Percentiles rank a stretch among this genome's conserved stretches.
Evolutionary conservation across 495 filamentous ascomycete genomes (phyloP).

Genomic region (Pseudomonodictys pantanalensis): DNA sequence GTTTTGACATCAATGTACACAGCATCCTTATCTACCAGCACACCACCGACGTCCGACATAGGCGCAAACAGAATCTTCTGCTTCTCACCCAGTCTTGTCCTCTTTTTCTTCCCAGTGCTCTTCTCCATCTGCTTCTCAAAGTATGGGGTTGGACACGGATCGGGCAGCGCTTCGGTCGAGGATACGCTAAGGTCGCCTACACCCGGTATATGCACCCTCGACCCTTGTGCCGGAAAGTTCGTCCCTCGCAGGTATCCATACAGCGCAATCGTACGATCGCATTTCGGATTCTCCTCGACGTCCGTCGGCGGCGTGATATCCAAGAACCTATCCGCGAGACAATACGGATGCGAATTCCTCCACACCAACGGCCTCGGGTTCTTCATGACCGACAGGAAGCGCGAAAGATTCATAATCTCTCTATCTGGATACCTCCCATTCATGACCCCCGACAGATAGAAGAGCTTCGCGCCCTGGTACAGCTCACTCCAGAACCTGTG

Average conservation of each 20-base stretch:
- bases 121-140: conserved; percentile 83
- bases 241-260: conserved; percentile 96
- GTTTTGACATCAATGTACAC: conserved; percentile 76
- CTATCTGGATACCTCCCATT: conserved; percentile 96
- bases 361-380: conserved; percentile 94
- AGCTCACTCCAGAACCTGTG: conserved; percentile 94
- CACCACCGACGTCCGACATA: conserved; percentile 95
- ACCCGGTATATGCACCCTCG: conserved; percentile 87
- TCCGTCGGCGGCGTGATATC: conserved; percentile 90
- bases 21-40: conserved; percentile 77
- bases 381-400: conserved; percentile 98
- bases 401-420: conserved; percentile 89
- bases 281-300: conserved; percentile 81
- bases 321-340: conserved; percentile 86
- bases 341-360: conserved; percentile 94
- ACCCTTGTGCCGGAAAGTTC: conserved; percentile 84
- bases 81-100: conserved; percentile 83
- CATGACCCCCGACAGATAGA: conserved; percentile 91
- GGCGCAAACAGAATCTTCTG: conserved; percentile 94
- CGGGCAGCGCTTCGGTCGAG: conserved; percentile 78
- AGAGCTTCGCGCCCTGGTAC: conserved; percentile 93
- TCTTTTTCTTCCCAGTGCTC: conserved; percentile 70
- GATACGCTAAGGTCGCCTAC: conserved; percentile 89
- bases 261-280: conserved; percentile 82
- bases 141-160: conserved; percentile 91